phyloP scores from a whole-genome alignment of 2,329 filamentous ascomycete genomes.

The Sporothrix phasma region DNA sequence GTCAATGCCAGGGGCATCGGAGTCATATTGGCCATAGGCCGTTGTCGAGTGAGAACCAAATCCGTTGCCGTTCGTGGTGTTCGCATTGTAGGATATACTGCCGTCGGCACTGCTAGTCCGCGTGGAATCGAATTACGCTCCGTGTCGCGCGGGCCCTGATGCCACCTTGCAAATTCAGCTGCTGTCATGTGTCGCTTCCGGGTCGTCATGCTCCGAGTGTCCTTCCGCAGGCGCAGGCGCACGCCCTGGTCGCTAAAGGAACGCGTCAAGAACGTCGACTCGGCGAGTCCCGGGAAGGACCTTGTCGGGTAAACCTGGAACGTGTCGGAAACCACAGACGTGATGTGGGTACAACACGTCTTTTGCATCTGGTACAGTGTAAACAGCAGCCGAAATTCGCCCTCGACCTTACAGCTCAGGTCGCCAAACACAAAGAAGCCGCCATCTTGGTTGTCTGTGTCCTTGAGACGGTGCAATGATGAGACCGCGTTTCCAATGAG shows the following conservation, averaged over 20 bases:
- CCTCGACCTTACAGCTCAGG: conserved; percentile 66
- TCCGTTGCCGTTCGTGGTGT: conserved; percentile 3
- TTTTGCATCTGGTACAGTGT: conserved; percentile 61
- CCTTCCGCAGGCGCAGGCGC: conserved; percentile 70
- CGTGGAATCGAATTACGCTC: conserved; percentile 2
- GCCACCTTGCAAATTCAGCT: conserved; percentile 21
- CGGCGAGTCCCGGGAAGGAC: conserved; percentile 50
- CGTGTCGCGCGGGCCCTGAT: conserved; percentile 10
- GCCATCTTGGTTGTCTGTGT: conserved; percentile 65
- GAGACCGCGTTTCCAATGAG: conserved; percentile 67
- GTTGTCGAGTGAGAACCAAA: conserved; percentile 9
- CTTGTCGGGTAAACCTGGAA: conserved; percentile 60
- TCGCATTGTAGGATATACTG: not conserved
- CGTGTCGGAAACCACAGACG: conserved; percentile 46
- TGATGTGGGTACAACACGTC: conserved; percentile 28
- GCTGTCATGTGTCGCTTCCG: conserved; percentile 34
- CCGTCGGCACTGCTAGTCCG: conserved; percentile 9
- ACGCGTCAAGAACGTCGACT: conserved; percentile 65
- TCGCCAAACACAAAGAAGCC: conserved; percentile 90
- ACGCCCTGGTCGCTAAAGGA: conserved; percentile 84
- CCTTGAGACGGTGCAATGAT: conserved; percentile 72
- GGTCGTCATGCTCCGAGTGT: conserved; percentile 52
- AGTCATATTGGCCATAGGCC: conserved; percentile 12
- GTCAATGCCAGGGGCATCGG: not conserved
- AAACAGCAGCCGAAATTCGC: conserved; percentile 64